Evolutionary conservation across 306 rosid genomes (phyloP).

Genomic region (Carpinus viminea): DNA sequence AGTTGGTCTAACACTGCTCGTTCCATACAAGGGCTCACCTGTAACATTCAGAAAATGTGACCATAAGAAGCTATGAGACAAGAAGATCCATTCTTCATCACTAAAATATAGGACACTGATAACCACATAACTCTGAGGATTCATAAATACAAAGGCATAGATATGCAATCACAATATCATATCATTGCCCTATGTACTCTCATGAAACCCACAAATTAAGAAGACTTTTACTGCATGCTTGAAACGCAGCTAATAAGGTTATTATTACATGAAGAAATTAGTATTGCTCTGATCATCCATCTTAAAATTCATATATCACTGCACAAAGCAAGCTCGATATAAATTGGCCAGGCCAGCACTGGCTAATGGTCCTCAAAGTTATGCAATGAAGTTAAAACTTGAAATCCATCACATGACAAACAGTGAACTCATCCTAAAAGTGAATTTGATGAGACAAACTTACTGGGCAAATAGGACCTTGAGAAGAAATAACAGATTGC

Average conservation of each 20-base stretch:
- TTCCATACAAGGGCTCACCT: slow-evolving; percentile 98
- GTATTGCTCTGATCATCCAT: not conserved
- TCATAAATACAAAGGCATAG: not conserved
- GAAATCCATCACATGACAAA: not conserved
- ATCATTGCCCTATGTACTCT: not conserved
- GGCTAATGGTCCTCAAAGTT: slow-evolving; percentile 22
- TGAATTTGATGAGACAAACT: slow-evolving; percentile 34
- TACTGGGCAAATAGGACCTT: slow-evolving; percentile 95
- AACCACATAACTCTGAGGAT: not conserved
- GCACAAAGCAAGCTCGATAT: not conserved
- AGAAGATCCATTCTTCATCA: slow-evolving; percentile 20
- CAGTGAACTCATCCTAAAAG: not conserved
- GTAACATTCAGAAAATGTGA: slow-evolving; percentile 25
- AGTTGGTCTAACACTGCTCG: slow-evolving; percentile 89
- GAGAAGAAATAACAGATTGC: slow-evolving; percentile 94
- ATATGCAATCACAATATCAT: not conserved
- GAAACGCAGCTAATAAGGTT: not conserved
- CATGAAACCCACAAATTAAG: too few relatives aligned
- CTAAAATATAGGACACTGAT: not conserved
- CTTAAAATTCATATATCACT: not conserved
- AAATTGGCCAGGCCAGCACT: slow-evolving; percentile 9
- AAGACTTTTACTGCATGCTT: not conserved
- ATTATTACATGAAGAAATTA: not conserved
- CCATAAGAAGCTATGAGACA: slow-evolving; percentile 7
- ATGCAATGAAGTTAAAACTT: not conserved